A percentile compares a stretch with the other conserved stretches of the same genome.
Evolutionary conservation across 305 asterid species (phyloP).

Genomic region (Striga hermonthica): DNA sequence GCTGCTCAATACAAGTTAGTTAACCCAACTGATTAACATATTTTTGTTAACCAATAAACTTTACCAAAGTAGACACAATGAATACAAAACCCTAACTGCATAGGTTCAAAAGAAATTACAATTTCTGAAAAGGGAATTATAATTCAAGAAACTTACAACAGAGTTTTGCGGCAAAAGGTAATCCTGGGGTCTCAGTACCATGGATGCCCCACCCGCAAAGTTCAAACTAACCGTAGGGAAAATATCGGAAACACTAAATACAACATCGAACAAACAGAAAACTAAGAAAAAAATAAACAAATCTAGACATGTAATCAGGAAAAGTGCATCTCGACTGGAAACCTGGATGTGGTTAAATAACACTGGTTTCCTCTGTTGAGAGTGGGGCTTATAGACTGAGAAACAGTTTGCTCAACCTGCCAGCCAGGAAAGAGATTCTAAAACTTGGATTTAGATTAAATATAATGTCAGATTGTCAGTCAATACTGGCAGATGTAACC

Average conservation of each 20-base stretch:
- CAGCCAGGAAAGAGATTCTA: conserved; percentile 8
- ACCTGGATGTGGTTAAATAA: conserved; percentile 77
- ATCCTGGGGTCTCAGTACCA: conserved; percentile 70
- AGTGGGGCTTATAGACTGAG: conserved; percentile 59
- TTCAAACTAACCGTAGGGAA: conserved; percentile 73
- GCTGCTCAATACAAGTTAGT: background rate
- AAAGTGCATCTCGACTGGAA: conserved; percentile 8
- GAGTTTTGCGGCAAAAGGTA: conserved; percentile 86
- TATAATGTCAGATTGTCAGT: too few species aligned
- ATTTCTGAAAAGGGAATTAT: background rate
- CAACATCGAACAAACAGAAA: background rate
- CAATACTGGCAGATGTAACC: too few species aligned
- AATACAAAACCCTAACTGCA: background rate
- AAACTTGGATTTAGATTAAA: too few species aligned
- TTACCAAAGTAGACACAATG: background rate
- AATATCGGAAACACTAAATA: conserved; percentile 51
- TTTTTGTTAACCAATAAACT: too few species aligned
- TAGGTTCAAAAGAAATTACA: too few species aligned
- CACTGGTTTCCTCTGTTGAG: conserved; percentile 70
- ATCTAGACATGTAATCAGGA: background rate
- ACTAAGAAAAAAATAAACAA: too few species aligned
- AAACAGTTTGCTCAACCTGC: conserved; percentile 69
- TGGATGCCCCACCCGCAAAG: conserved; percentile 84
- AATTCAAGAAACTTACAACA: conserved; percentile 46
- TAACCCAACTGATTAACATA: background rate